Percentiles rank a stretch among this genome's conserved stretches.
Evolutionary conservation across 2,329 filamentous ascomycete genomes (phyloP).

Genomic region (Paraphoma chrysanthemicola): DNA sequence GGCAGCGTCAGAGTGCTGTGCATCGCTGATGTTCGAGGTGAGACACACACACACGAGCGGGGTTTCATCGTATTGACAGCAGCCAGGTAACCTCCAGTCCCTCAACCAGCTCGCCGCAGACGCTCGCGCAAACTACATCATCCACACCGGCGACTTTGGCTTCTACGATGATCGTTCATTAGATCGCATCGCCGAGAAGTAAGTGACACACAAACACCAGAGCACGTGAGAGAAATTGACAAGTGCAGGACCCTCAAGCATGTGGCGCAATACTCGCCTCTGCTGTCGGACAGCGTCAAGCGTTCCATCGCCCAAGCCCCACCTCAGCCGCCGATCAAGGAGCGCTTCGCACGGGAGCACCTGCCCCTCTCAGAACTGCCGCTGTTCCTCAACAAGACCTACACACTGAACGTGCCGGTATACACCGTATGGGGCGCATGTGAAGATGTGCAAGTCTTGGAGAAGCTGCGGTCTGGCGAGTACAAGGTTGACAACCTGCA

Average conservation of each 20-base stretch:
- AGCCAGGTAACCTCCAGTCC: slow-evolving; percentile 88
- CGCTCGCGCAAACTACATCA: slow-evolving; percentile 94
- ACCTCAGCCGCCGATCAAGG: slow-evolving; percentile 75
- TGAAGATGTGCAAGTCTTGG: slow-evolving; percentile 95
- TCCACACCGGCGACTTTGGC: slow-evolving; percentile 98
- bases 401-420: slow-evolving; percentile 93
- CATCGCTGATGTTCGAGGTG: slow-evolving; percentile 61
- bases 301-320: slow-evolving; percentile 71
- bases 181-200: slow-evolving; percentile 98
- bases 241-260: slow-evolving; percentile 85
- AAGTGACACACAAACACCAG: slow-evolving; percentile 47
- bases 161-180: slow-evolving; percentile 98
- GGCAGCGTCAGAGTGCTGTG: slow-evolving; percentile 58
- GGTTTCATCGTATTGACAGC: slow-evolving; percentile 10
- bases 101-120: slow-evolving; percentile 96
- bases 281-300: slow-evolving; percentile 80
- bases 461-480: slow-evolving; percentile 96
- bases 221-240: slow-evolving; percentile 17
- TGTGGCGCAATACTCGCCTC: slow-evolving; percentile 96
- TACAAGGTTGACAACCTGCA: slow-evolving; percentile 98
- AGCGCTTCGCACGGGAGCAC: slow-evolving; percentile 79
- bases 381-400: slow-evolving; percentile 83
- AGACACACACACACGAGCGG: slow-evolving; percentile 2
- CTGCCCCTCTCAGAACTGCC: slow-evolving; percentile 92
- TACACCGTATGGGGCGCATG: slow-evolving; percentile 99